phyloP scores from a whole-genome alignment of 2,329 filamentous ascomycete genomes.

The Lachnellula occidentalis region DNA sequence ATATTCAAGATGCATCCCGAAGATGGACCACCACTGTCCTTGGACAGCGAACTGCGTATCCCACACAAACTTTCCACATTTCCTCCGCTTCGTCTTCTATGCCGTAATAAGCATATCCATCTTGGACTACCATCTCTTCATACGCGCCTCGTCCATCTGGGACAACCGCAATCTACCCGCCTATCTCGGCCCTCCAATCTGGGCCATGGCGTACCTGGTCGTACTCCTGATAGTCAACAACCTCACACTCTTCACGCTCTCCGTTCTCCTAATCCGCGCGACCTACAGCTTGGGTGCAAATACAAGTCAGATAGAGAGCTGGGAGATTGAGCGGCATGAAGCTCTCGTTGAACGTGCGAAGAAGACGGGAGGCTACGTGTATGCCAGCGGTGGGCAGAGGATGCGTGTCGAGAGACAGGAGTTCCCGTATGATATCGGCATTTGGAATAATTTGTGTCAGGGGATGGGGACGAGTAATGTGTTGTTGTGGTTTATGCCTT shows the following conservation, averaged over 20 bases:
- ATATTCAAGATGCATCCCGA: constrained; percentile 57
- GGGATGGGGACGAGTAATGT: constrained; percentile 68
- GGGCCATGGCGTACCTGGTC: constrained; percentile 56
- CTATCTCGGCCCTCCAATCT: constrained; percentile 64
- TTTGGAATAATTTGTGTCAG: constrained; percentile 68
- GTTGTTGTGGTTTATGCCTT: constrained; percentile 64
- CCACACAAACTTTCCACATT: constrained; percentile 75
- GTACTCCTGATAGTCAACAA: constrained; percentile 53
- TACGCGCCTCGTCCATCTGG: constrained; percentile 57
- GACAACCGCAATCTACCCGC: constrained; percentile 59
- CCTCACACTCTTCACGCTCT: constrained; percentile 55
- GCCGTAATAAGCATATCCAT: constrained; percentile 55
- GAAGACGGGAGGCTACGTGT: constrained; percentile 35
- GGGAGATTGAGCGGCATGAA: constrained; percentile 64
- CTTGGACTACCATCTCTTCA: constrained; percentile 55
- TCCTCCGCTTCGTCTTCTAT: constrained; percentile 71
- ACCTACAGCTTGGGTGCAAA: constrained; percentile 59
- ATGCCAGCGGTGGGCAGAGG: constrained; percentile 42
- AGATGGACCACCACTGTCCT: constrained; percentile 84
- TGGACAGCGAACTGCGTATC: constrained; percentile 84
- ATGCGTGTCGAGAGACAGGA: constrained; percentile 59
- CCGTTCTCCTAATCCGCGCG: constrained; percentile 60
- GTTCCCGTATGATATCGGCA: constrained; percentile 76
- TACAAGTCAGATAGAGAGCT: constrained; percentile 75
- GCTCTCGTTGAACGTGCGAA: constrained; percentile 44